Base-by-base conservation (phyloP, 2,329 filamentous ascomycete genomes). In the Alternaria tenuissima region DNA sequence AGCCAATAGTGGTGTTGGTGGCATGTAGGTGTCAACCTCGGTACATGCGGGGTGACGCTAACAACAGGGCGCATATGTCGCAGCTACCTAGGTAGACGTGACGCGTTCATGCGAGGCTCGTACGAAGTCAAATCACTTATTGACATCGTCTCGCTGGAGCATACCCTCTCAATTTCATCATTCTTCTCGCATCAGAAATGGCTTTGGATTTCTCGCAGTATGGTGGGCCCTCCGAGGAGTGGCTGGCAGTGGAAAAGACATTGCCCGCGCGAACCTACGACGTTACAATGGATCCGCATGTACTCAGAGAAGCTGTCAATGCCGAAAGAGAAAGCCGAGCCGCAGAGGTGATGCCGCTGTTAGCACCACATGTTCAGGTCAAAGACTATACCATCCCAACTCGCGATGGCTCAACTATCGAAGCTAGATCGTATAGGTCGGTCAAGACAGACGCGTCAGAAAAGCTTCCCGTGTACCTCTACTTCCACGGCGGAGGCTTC, bases 401-500 rank as follows among this genome's bases (percentile, higher is more conserved):
- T 0, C 81, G 84, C 11, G 84, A 86, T 61, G 81, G 81, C 11
- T 70, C 73, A 4, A 64, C 67, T 1, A 75, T 86, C 26, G 77
- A 82, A 67, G 82, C 78, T 8, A 80, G 84, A 32, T 83, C 67
- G 48, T 86, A 86, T 65, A 80, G 82, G 7, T 80, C 83, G 0
- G 59, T 69, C 7, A 69, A 71, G 4, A 63, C 72, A 3, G 59
- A 76, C 8, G 30, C 68, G 28, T 68, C 77, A 9, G 75, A 78
- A 42, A 69, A 63, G 6, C 76, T 87, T 0, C 85, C 86, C 0
- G 73, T 87, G 0, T 82, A 85, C 62, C 72, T 86, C 1, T 72
- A 71, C 48, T 73, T 75, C 47, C 86, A 87, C 62, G 86, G 86
- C 4, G 86, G 85, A 3, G 86, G 85, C 0, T 89, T 85, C 58